These are phyloP conservation scores for Infundibulicybe gibba DNA, from an alignment of 768 basidiomycete genomes.

Conservation along the genomic window DNA sequence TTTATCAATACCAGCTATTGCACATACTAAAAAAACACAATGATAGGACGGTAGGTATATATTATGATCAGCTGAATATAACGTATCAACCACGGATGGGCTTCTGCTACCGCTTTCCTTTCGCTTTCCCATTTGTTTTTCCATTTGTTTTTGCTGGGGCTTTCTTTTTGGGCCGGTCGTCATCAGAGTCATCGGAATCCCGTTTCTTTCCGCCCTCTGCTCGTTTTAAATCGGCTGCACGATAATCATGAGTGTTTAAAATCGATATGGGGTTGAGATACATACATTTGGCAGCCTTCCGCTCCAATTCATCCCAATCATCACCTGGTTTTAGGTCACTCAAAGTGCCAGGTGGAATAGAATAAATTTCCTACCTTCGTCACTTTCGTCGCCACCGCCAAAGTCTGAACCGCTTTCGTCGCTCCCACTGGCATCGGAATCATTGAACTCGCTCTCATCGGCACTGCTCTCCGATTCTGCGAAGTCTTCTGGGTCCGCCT, in stretches of 20 bases:
- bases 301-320: constrained; percentile 95
- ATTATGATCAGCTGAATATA: constrained; percentile 6
- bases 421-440: constrained; percentile 60
- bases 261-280: background rate
- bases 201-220: constrained; percentile 34
- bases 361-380: constrained; percentile 43
- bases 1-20: constrained; percentile 4
- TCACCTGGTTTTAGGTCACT: constrained; percentile 49
- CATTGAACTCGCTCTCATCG: constrained; percentile 69
- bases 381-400: constrained; percentile 50
- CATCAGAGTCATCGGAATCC: constrained; percentile 53
- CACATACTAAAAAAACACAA: background rate
- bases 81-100: background rate
- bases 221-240: constrained; percentile 47
- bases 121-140: constrained; percentile 29
- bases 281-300: constrained; percentile 85
- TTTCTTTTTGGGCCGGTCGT: constrained; percentile 46
- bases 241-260: constrained; percentile 14
- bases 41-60: constrained; percentile 4
- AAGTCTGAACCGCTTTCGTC: constrained; percentile 67
- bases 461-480: constrained; percentile 51
- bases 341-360: constrained; percentile 3
- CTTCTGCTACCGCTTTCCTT: constrained; percentile 25
- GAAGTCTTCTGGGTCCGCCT: constrained; percentile 52
- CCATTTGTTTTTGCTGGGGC: constrained; percentile 27